phyloP scores from a whole-genome alignment of 73 alveolate genomes.

The Halteria grandinella region DNA sequence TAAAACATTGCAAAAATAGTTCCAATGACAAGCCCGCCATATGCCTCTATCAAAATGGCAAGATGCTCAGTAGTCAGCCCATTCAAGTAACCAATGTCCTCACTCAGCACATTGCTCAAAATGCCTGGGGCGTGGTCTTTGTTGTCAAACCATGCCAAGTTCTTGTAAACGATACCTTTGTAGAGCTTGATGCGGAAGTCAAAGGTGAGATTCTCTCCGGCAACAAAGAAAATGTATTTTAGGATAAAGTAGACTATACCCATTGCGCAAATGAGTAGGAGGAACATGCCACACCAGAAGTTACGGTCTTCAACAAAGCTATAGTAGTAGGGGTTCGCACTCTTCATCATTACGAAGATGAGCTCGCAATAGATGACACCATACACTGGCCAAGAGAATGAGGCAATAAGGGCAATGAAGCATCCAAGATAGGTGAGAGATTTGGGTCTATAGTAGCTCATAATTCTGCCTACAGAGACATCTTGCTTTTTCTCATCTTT shows the following conservation, averaged over 20 bases:
- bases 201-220: slow-evolving; percentile 17
- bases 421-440: background rate
- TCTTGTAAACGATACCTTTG: slow-evolving; percentile 12
- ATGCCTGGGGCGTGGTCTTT: slow-evolving; percentile 53
- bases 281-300: slow-evolving; percentile 37
- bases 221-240: slow-evolving; percentile 8
- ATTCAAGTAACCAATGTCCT: slow-evolving; percentile 32
- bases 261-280: background rate
- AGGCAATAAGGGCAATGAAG: background rate
- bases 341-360: background rate
- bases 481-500: background rate
- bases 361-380: slow-evolving; percentile 8
- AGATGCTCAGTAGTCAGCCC: slow-evolving; percentile 57
- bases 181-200: slow-evolving; percentile 19
- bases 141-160: slow-evolving; percentile 62
- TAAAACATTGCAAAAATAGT: too few relatives aligned
- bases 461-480: background rate
- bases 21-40: slow-evolving; percentile 29
- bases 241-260: background rate
- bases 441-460: slow-evolving; percentile 26
- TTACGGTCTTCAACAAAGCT: background rate
- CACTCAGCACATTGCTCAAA: slow-evolving; percentile 19
- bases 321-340: background rate
- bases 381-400: slow-evolving; percentile 7
- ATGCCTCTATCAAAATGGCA: slow-evolving; percentile 15